Percentiles rank a stretch among this genome's conserved stretches.
These are phyloP conservation scores for Blastobotrys apis DNA, from an alignment of 1,139 yeast genomes.

Conservation along the genomic window DNA sequence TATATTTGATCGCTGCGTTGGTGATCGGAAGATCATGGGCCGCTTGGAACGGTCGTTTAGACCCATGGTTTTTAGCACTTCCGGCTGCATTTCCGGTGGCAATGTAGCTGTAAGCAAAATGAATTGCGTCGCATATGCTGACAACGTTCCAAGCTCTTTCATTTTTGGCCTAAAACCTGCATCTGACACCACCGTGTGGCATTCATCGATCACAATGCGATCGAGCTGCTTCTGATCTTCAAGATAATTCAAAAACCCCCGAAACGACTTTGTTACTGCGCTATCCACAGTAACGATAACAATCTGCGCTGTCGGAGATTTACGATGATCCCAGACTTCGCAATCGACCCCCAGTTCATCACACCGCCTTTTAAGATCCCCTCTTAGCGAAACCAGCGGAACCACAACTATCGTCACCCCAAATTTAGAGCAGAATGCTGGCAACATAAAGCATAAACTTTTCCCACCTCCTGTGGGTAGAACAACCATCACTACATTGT, in stretches of 20 bases:
- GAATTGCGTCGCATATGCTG: not conserved
- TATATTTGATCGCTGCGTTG: not conserved
- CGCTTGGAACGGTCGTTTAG: not conserved
- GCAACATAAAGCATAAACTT: slow-evolving; percentile 3
- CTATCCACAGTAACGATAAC: not conserved
- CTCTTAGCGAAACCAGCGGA: slow-evolving; percentile 3
- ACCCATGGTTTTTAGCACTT: not conserved
- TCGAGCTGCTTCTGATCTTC: not conserved
- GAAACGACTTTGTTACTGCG: not conserved
- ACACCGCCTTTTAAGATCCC: not conserved
- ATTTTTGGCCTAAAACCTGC: not conserved
- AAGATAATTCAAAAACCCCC: not conserved
- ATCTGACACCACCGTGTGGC: not conserved
- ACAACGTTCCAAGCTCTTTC: not conserved
- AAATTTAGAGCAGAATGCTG: not conserved
- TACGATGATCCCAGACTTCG: not conserved
- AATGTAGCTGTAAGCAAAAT: not conserved
- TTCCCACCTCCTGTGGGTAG: slow-evolving; percentile 6
- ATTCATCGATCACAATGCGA: slow-evolving; percentile 2
- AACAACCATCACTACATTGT: not conserved
- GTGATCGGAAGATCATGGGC: not conserved
- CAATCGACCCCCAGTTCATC: not conserved
- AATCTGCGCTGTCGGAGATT: not conserved
- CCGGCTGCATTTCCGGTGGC: not conserved
- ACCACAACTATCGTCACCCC: slow-evolving; percentile 3